Conservation (phyloP, 495 filamentous ascomycete genomes). For the Penicillium cinerascens region DNA sequence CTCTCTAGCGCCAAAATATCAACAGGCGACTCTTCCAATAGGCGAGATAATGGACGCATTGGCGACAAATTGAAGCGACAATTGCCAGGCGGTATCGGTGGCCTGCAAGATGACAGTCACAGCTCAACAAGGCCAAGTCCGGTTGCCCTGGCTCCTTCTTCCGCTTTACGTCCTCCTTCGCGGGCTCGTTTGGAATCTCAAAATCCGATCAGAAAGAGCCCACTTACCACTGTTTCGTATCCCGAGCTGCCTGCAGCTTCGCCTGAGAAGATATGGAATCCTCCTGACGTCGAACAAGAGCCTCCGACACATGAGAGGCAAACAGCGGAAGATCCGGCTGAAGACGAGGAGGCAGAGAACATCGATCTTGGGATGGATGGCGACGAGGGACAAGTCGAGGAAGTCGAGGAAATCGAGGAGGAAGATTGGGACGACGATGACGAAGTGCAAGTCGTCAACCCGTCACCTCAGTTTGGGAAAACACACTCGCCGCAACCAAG, state of each 20-base stretch:
- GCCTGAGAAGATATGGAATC: constrained; percentile 22
- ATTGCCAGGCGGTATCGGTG: constrained; percentile 19
- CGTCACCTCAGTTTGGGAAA: constrained; percentile 1
- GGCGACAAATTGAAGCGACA: constrained; percentile 30
- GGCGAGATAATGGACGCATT: constrained; percentile 29
- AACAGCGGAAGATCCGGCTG: constrained; percentile 5
- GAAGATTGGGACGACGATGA: neutral
- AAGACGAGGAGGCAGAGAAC: constrained; percentile 3
- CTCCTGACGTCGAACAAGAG: constrained; percentile 48
- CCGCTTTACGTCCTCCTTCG: neutral
- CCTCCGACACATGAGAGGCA: constrained; percentile 35
- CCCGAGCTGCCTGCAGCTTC: constrained; percentile 14
- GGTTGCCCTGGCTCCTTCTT: neutral
- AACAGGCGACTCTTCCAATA: constrained; percentile 18
- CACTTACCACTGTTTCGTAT: constrained; percentile 7
- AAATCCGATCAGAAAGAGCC: neutral
- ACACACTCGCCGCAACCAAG: neutral
- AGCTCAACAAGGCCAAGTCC: constrained; percentile 15
- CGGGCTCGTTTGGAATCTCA: neutral
- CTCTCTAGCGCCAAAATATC: constrained; percentile 18
- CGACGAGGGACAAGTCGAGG: neutral
- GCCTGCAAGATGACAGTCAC: constrained; percentile 16
- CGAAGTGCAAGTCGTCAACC: constrained; percentile 4
- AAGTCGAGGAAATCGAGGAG: neutral
- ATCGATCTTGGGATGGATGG: neutral